Conservation (phyloP, 257 asterid genomes). For the Cynanchum wilfordii region DNA sequence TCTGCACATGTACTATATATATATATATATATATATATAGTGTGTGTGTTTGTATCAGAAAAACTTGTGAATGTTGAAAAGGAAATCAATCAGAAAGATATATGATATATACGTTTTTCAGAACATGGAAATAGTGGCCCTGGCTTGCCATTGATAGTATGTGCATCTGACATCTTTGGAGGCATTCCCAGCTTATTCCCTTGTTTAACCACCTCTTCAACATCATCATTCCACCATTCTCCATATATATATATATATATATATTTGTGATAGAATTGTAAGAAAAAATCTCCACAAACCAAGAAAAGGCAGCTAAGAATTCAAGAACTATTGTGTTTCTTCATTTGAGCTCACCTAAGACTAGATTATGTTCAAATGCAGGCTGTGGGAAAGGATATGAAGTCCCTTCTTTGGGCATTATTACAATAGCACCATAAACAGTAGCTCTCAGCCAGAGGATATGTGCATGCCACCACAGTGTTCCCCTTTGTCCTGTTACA, state of each 20-base stretch:
- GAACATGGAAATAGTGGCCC: constrained; percentile 64
- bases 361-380: constrained; percentile 29
- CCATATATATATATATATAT: constrained; percentile 21
- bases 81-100: not conserved
- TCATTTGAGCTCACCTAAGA: constrained; percentile 34
- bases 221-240: constrained; percentile 63
- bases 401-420: constrained; percentile 11
- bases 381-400: constrained; percentile 56
- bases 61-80: not conserved
- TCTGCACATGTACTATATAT: constrained; percentile 25
- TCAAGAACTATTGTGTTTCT: not conserved
- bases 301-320: not conserved
- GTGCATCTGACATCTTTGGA: constrained; percentile 48
- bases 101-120: constrained; percentile 35
- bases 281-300: not conserved
- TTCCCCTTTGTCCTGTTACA: constrained; percentile 47
- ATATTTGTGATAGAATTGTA: not conserved
- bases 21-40: too few relatives aligned
- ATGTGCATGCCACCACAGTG: constrained; percentile 51
- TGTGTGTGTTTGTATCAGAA: too few relatives aligned
- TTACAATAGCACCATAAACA: constrained; percentile 34
- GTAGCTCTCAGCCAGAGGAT: constrained; percentile 68
- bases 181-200: constrained; percentile 48
- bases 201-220: constrained; percentile 44
- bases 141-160: constrained; percentile 60